Evolutionary conservation across 208 protist species (phyloP), one percentile per base, ranked within the genome.

Genomic region (Trypanosoma cruzi): DNA sequence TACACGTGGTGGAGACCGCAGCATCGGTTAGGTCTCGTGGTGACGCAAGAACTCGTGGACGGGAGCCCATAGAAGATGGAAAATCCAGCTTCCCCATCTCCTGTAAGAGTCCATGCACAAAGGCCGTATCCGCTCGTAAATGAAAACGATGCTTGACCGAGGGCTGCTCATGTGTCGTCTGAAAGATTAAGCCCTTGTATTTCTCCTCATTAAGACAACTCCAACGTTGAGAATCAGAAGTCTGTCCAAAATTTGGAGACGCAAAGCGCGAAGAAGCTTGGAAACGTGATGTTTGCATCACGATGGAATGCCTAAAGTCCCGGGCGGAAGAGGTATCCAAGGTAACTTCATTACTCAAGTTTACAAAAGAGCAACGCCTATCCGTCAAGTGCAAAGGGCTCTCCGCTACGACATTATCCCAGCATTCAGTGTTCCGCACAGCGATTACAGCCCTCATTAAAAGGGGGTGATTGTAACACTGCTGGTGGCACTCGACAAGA

Each of bases 401-500:
- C 24, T 63, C 63, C 61, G 54, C 64, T 8, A 75, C 36, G 0
- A 70, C 50, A 58, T 32, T 14, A 22, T 75, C 62, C 14, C 29
- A 50, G 54, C 11, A 52, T 20, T 46, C 42, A 42, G 72, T 49
- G 2, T 34, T 34, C 13, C 64, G 40, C 18, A 72, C 58, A 4
- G 68, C 60, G 42, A 78, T 11, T 0, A 79, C 76, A 1, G 58
- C 69, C 2, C 81, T 60, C 58, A 82, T 61, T 67, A 89, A 67
- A 26, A 67, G 34, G 0, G 74, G 65, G 46, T 75, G 67, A 64
- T 94, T 94, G 77, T 88, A 94, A 52, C 65, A 86, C 18, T 55
- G 24, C 71, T 94, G 88, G 49, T 94, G 85, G n/a, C 61, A 76
- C 0, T 75, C 58, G 26, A 94, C 60, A 7, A 91, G 60, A 65